phyloP scores from a whole-genome alignment of 176 grass and related monocot species.

The Rhynchospora pubera region DNA sequence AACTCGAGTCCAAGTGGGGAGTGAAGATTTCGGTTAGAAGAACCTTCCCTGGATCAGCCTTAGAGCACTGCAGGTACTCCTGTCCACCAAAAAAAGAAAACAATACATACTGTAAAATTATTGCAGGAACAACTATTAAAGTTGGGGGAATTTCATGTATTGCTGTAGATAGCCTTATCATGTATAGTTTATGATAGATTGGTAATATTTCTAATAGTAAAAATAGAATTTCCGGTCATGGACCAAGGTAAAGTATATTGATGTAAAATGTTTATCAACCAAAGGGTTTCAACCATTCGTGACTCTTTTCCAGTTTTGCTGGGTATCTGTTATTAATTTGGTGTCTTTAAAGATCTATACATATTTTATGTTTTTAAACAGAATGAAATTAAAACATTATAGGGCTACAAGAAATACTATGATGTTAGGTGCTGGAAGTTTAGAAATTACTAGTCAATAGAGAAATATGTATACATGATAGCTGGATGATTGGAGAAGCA shows the following conservation, averaged over 20 bases:
- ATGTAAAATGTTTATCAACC: neutral
- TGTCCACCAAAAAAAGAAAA: neutral
- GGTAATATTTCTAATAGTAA: neutral
- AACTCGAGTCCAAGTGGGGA: constrained; percentile 87
- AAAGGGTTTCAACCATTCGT: neutral
- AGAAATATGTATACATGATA: neutral
- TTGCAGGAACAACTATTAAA: neutral
- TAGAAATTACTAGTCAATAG: neutral
- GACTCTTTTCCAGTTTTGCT: neutral
- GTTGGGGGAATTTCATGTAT: neutral
- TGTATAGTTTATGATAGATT: neutral
- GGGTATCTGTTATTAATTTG: neutral
- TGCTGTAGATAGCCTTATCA: neutral
- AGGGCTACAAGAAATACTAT: neutral
- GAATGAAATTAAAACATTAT: neutral
- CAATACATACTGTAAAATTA: neutral
- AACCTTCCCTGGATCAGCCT: constrained; percentile 72
- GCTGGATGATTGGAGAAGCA: neutral
- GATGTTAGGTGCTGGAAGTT: neutral
- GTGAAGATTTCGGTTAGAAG: constrained; percentile 56
- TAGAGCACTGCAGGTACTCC: constrained; percentile 73
- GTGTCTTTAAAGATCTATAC: neutral
- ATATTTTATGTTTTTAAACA: neutral
- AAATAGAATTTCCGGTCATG: neutral
- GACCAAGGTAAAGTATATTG: neutral